Conservation (phyloP, 257 asterid species). For the Knoxia roxburghii region DNA sequence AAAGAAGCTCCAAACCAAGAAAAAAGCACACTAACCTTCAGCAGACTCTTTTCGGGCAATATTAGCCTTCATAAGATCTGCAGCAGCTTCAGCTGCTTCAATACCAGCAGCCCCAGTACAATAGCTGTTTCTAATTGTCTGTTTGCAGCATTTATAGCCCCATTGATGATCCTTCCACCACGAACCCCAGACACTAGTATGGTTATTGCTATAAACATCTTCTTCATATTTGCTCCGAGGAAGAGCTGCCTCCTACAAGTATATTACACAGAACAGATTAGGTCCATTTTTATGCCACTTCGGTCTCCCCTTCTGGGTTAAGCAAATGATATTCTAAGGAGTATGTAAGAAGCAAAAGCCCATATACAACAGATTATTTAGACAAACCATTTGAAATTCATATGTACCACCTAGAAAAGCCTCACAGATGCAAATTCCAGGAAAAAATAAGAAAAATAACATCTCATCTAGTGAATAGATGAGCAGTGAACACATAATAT, state of each 20-base stretch:
- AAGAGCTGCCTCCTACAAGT: slow-evolving; percentile 59
- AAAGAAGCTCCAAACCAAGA: neutral
- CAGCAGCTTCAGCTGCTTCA: slow-evolving; percentile 91
- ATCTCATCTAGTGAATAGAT: neutral
- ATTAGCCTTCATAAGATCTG: slow-evolving; percentile 86
- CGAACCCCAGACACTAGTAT: slow-evolving; percentile 87
- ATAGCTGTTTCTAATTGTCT: slow-evolving; percentile 77
- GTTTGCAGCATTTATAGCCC: slow-evolving; percentile 95
- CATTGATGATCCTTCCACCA: slow-evolving; percentile 98
- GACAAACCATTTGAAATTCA: neutral
- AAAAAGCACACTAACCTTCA: slow-evolving; percentile 43
- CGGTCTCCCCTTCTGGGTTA: neutral
- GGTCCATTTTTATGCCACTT: neutral
- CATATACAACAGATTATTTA: neutral
- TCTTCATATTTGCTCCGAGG: slow-evolving; percentile 94
- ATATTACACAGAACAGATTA: slow-evolving; percentile 17
- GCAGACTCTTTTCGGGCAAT: slow-evolving; percentile 83
- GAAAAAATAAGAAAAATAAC: neutral
- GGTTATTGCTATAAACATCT: slow-evolving; percentile 69
- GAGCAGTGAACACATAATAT: neutral
- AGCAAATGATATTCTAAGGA: neutral
- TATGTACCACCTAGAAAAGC: neutral
- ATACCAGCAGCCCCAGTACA: slow-evolving; percentile 94
- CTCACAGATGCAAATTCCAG: neutral
- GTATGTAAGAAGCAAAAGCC: neutral